phyloP scores from a whole-genome alignment of 176 grass and related monocot species.

The Bolboschoenus planiculmis region DNA sequence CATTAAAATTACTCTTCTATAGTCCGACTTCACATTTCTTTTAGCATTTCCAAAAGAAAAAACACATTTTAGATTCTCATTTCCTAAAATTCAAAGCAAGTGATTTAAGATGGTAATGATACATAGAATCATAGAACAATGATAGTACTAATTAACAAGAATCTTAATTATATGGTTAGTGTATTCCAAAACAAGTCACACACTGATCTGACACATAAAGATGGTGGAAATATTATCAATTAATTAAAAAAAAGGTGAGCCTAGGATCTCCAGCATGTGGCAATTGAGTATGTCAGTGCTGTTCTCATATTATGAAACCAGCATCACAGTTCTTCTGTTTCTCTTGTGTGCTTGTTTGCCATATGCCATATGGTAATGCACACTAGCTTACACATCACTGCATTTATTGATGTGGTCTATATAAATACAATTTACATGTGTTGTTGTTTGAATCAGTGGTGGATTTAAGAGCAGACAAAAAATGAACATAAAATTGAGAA shows the following conservation, averaged over 20 bases:
- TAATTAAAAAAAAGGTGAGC: not conserved
- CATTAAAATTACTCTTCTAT: too few relatives aligned
- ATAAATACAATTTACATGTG: too few relatives aligned
- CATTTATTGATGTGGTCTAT: not conserved
- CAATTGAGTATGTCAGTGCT: not conserved
- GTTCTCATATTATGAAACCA: not conserved
- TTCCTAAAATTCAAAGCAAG: too few relatives aligned
- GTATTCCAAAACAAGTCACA: not conserved
- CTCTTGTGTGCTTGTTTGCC: not conserved
- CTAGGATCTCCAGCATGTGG: constrained; percentile 5
- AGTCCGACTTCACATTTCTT: too few relatives aligned
- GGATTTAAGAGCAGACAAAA: too few relatives aligned
- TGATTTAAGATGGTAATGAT: not conserved
- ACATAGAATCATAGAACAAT: too few relatives aligned
- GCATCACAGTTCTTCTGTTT: not conserved
- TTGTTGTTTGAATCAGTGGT: too few relatives aligned
- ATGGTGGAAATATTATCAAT: not conserved
- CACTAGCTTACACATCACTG: not conserved
- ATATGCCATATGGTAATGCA: not conserved
- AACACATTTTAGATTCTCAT: too few relatives aligned
- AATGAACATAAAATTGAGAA: too few relatives aligned
- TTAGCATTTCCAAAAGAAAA: too few relatives aligned
- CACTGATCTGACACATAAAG: not conserved
- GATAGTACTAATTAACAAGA: not conserved
- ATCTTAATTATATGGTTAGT: not conserved